phyloP scores from a whole-genome alignment of 1,139 yeast species.

The Suhomyces bokatorum region DNA sequence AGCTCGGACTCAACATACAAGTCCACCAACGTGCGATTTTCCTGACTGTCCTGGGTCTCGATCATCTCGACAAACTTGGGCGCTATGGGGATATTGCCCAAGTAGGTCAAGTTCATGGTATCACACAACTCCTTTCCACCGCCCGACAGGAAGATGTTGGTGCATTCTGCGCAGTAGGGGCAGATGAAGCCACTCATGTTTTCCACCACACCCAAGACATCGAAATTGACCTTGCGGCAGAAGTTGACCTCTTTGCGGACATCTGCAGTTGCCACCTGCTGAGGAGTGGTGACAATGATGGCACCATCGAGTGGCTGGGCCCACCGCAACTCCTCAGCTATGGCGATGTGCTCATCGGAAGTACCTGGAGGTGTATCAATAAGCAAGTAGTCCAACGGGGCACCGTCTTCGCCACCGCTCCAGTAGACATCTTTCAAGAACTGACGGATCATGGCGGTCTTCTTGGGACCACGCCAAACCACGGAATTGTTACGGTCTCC shows the following conservation, averaged over 20 bases:
- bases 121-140: slow-evolving; percentile 81
- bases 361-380: slow-evolving; percentile 99
- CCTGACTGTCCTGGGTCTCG: slow-evolving; percentile 52
- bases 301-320: slow-evolving; percentile 51
- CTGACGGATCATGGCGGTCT: slow-evolving; percentile 96
- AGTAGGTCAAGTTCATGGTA: slow-evolving; percentile 59
- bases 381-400: slow-evolving; percentile 68
- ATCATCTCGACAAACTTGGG: slow-evolving; percentile 86
- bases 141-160: slow-evolving; percentile 88
- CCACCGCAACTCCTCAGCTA: slow-evolving; percentile 82
- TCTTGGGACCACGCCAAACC: slow-evolving; percentile 98
- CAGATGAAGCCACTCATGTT: slow-evolving; percentile 54
- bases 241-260: slow-evolving; percentile 52
- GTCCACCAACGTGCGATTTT: slow-evolving; percentile 29
- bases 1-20: slow-evolving; percentile 39
- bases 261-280: slow-evolving; percentile 57
- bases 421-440: slow-evolving; percentile 87
- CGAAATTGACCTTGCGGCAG: slow-evolving; percentile 46
- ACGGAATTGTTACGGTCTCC: slow-evolving; percentile 86
- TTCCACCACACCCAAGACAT: slow-evolving; percentile 45
- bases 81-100: slow-evolving; percentile 91
- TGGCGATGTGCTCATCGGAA: slow-evolving; percentile 95
- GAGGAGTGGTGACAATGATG: slow-evolving; percentile 51
- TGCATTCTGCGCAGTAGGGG: slow-evolving; percentile 86
- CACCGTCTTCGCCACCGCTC: slow-evolving; percentile 56